Base-by-base conservation (phyloP, 2,329 filamentous ascomycete genomes). In the Cercospora sp. region DNA sequence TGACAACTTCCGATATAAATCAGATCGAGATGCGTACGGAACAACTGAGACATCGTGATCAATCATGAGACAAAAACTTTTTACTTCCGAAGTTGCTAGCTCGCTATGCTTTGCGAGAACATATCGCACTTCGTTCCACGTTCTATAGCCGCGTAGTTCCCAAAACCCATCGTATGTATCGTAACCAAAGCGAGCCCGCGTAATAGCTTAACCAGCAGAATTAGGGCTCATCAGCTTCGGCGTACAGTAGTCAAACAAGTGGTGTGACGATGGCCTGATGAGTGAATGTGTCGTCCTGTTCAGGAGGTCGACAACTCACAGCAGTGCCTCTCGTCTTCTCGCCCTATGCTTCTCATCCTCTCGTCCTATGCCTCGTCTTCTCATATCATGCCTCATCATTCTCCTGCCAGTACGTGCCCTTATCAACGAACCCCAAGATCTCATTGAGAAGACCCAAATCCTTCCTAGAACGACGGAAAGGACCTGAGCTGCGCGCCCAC, bases 341-440 rank as follows among this genome's bases (percentile, higher is more conserved):
- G 5, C 7, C 28, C 28, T 30, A 8, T 1, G 28, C 5, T 30
- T 8, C 28, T 13, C 10, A 5, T 57, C 53, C 12, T 28, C 53
- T 33, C 31, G 3, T 31, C 16, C 30, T 23, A 28, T n/a, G 55
- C 61, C 9, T 57, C 36, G 13, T 55, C 18, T 13, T 39, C 39
- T 55, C 18, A 5, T 36, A 30, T n/a, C 42, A 13, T 28, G 8
- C 39, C 13, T 63, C 42, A 26, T 63, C 61, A 20, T 23, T 30
- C 61, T 57, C 36, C 45, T 68, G 67, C 69, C 71, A 71, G 12
- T 61, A 36, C 8, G 12, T 30, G n/a, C 71, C 71, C 67, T 72
- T 72, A 31, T 68, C 67, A 18, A 67, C 72, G 5, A 70, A 39
- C 0, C 72, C 70, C n/a, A 73, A 16, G 12, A 72, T 64, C 60